Evolutionary conservation across 73 alveolate species (phyloP), one percentile per base, ranked within the genome.

Genomic region (Paramecium sexaurelia): DNA sequence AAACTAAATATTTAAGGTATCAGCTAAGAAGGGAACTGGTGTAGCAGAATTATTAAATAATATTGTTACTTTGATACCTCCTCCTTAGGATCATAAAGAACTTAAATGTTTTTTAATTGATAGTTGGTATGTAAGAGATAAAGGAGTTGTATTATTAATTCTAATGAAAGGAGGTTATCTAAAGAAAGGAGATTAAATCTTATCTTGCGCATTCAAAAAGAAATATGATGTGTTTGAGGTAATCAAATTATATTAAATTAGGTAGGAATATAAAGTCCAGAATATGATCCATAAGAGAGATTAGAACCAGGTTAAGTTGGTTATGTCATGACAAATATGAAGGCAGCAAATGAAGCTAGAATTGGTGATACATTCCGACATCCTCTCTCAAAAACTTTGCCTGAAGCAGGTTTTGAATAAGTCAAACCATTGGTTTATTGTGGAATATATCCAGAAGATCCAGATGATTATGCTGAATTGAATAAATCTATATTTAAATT

Each of bases 361-460:
- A 87, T 96, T 39, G 98, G 99, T 27, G 98, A 96, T 91, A 96
- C 98, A 27, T 95, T 96, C 73, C 51, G 33, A 22, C 27, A 91
- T 83, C 91, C 92, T 13, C 85, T 92, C 71, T 92, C 75, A 22
- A 37, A 75, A 3, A 92, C 96, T 7, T 92, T 66, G 51, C 96
- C 98, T 8, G 97, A 96, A 43, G 96, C 99, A 10, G 99, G 99
- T 19, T 97, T 97, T 92, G 92, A 94, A 67, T 93, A 91, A 22
- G 97, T 98, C 5, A 93, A 94, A 69, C 94, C 96, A 15, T 96
- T 97, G 98, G 99, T 98, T 47, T 98, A 85, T 82, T 97, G 99
- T 55, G 99, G 99, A 20, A 75, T 98, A 69, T 98, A 95, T 92
- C 99, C 99, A 3, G 98, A 95, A 91, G 98, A 87, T 37, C 94